Evolutionary conservation across 139 green algal genomes (phyloP), one percentile per base, ranked within the genome.

Genomic region (Chlamydomonas applanata): DNA sequence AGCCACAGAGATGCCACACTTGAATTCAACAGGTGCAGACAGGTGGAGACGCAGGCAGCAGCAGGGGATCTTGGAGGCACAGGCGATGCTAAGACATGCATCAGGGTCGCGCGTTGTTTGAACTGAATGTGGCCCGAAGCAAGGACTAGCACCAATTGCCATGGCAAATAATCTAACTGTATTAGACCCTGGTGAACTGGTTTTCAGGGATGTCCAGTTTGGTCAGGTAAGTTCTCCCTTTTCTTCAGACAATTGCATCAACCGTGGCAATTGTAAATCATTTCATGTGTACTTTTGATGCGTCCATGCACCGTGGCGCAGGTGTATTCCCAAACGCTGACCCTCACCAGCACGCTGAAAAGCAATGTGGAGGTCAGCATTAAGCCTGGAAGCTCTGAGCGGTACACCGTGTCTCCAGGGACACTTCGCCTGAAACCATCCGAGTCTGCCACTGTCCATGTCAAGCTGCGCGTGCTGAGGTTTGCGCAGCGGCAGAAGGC

Each of bases 401-500:
- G 90, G 3, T 95, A 90, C 36, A 85, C 71, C 1, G 62, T 93
- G 1, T 33, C 54, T 0, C 91, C 91, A 4, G 64, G 40, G 24
- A 76, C 61, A 29, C 32, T 96, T 4, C 71, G 77, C 5, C 40
- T 94, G 16, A 75, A 79, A 32, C 71, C 77, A 13, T 78, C 68
- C 0, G 82, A 91, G 22, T 49, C 7, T 11, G 11, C 40, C 40
- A 78, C 56, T 1, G 62, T 30, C 0, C 29, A 71, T 0, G 63
- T 93, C 9, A 80, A 83, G 29, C 81, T 95, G 1, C 73, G 69
- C 1, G 72, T 93, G 7, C 44, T 92, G 22, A 87, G 82, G 32
- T 93, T 90, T 81, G 89, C 83, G 4, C 74, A 87, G 64, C 75
- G 72, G 27, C 77, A 82, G 45, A 92, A 91, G 45, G 89, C 86